phyloP scores from a whole-genome alignment of 345 rosid species.

The Iberis pinnata region DNA sequence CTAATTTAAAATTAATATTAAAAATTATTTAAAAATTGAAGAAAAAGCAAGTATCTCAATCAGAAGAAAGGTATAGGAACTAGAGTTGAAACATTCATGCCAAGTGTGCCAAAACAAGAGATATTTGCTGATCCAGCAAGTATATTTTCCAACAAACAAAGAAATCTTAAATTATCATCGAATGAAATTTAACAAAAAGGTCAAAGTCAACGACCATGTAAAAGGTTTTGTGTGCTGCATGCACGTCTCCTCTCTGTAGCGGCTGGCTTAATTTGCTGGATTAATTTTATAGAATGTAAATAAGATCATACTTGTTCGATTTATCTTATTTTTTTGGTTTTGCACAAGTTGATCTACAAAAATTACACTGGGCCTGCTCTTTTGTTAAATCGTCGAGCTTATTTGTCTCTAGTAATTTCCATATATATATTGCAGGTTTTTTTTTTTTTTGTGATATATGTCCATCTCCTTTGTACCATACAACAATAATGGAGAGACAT shows the following conservation, averaged over 20 bases:
- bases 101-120: too few species aligned
- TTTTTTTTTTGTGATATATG: not conserved
- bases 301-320: not conserved
- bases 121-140: too few species aligned
- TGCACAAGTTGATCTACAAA: not conserved
- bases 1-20: too few species aligned
- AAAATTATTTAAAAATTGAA: too few species aligned
- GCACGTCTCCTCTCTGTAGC: conserved; percentile 23
- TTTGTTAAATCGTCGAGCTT: conserved; percentile 15
- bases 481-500: conserved; percentile 22
- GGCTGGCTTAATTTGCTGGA: not conserved
- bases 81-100: too few species aligned
- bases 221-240: conserved; percentile 6
- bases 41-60: too few species aligned
- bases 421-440: not conserved
- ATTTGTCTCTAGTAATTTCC: not conserved
- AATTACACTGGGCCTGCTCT: too few species aligned
- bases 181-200: not conserved
- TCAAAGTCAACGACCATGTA: conserved; percentile 12
- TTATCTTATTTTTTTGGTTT: not conserved
- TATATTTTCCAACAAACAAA: too few species aligned
- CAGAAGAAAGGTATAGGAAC: too few species aligned
- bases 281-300: conserved; percentile 8
- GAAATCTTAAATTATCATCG: conserved; percentile 7
- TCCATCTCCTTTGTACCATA: conserved; percentile 7